phyloP scores from a whole-genome alignment of 2,329 filamentous ascomycete species.

The Mycosphaerella sp. region DNA sequence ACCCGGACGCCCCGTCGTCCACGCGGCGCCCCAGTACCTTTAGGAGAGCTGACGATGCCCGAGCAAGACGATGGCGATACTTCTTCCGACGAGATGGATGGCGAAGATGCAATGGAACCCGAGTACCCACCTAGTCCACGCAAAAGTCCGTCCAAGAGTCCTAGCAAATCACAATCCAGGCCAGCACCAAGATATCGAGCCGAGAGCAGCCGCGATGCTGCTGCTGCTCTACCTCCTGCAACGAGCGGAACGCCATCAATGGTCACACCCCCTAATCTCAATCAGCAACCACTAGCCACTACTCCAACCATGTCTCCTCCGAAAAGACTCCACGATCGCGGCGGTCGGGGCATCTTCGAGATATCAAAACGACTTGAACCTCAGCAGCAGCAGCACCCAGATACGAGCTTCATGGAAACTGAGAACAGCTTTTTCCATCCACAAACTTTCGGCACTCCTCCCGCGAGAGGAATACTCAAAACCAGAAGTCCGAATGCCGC shows the following conservation, averaged over 20 bases:
- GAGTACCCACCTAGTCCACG: constrained; percentile 35
- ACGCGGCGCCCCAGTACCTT: constrained; percentile 27
- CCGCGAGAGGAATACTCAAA: neutral
- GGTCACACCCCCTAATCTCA: constrained; percentile 26
- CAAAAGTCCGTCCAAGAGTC: constrained; percentile 30
- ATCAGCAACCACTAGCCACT: constrained; percentile 22
- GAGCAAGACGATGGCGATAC: constrained; percentile 25
- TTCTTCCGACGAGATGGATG: constrained; percentile 13
- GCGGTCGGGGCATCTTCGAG: neutral
- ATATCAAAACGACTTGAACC: constrained; percentile 1
- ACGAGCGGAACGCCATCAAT: constrained; percentile 15
- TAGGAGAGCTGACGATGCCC: constrained; percentile 28
- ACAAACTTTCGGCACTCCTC: neutral
- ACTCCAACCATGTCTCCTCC: constrained; percentile 23
- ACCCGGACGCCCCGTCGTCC: constrained; percentile 26
- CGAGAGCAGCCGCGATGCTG: constrained; percentile 26
- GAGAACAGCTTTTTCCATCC: constrained; percentile 9
- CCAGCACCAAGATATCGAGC: constrained; percentile 7
- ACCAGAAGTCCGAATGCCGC: neutral
- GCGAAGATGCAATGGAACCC: constrained; percentile 21
- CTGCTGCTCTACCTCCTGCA: neutral
- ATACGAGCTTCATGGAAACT: constrained; percentile 5
- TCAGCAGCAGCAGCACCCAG: neutral
- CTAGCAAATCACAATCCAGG: constrained; percentile 15
- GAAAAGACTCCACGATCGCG: constrained; percentile 11